Evolutionary conservation across 2,329 filamentous ascomycete genomes (phyloP).

Genomic region (Alternaria novae-zelandiae): DNA sequence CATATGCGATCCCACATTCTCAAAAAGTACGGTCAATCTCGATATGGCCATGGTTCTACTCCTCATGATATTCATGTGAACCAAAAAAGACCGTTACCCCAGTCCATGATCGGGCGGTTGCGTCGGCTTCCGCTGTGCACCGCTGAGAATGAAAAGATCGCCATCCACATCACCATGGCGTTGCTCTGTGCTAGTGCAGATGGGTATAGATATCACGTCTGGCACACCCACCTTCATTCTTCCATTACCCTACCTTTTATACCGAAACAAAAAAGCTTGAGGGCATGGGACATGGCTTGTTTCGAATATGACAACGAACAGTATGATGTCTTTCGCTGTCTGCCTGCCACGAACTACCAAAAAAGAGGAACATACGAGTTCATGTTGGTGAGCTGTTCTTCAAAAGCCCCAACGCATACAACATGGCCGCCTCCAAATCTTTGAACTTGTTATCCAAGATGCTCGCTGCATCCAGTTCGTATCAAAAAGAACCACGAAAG

Average conservation of each 20-base stretch:
- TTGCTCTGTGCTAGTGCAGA: neutral
- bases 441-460: neutral
- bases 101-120: neutral
- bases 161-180: neutral
- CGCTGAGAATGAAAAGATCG: neutral
- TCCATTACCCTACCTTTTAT: neutral
- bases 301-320: too few relatives aligned
- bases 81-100: fast-evolving
- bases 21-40: neutral
- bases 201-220: neutral
- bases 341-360: neutral
- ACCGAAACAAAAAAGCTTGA: neutral
- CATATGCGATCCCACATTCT: neutral
- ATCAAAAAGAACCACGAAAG: neutral
- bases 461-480: neutral
- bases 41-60: neutral
- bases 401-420: neutral
- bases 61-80: neutral
- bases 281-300: too few relatives aligned
- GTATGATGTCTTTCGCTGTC: neutral
- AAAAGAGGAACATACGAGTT: fast-evolving
- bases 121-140: neutral
- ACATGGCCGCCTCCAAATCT: neutral
- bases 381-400: neutral
- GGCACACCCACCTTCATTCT: neutral